A percentile compares a stretch with the other conserved stretches of the same genome.
These are phyloP conservation scores for Fibroporia radiculosa DNA, from an alignment of 768 basidiomycete genomes.

Conservation along the genomic window DNA sequence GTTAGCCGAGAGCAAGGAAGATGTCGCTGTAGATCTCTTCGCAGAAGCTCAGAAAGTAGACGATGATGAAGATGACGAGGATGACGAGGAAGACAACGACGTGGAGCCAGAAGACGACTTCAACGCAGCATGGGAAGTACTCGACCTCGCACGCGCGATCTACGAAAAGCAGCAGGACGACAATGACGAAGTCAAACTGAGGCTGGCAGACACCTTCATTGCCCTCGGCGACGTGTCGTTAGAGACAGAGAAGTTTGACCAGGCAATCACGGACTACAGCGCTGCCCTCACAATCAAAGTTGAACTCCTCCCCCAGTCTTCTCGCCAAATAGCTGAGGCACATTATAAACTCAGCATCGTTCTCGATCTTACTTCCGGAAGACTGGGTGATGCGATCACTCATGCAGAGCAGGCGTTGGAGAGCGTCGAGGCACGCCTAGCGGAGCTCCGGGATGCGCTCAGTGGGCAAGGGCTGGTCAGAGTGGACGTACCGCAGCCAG, in stretches of 20 bases:
- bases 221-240: conserved; percentile 92
- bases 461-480: conserved; percentile 31
- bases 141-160: conserved; percentile 89
- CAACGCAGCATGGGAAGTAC: conserved; percentile 94
- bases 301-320: conserved; percentile 73
- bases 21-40: conserved; percentile 57
- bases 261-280: conserved; percentile 84
- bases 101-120: conserved; percentile 94
- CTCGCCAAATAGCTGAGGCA: conserved; percentile 87
- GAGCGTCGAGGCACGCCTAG: conserved; percentile 67
- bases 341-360: conserved; percentile 94
- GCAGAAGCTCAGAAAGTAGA: conserved; percentile 43
- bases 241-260: conserved; percentile 98
- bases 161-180: conserved; percentile 62
- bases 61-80: conserved; percentile 44
- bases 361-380: conserved; percentile 82
- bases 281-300: conserved; percentile 68
- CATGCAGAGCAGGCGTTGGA: conserved; percentile 77
- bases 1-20: conserved; percentile 26
- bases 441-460: conserved; percentile 44
- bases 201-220: conserved; percentile 87
- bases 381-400: conserved; percentile 70
- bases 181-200: conserved; percentile 60
- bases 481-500: conserved; percentile 18
- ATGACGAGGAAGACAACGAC: conserved; percentile 56